Conservation (phyloP, 2,329 filamentous ascomycete species). For the Harringtonia lauricola region DNA sequence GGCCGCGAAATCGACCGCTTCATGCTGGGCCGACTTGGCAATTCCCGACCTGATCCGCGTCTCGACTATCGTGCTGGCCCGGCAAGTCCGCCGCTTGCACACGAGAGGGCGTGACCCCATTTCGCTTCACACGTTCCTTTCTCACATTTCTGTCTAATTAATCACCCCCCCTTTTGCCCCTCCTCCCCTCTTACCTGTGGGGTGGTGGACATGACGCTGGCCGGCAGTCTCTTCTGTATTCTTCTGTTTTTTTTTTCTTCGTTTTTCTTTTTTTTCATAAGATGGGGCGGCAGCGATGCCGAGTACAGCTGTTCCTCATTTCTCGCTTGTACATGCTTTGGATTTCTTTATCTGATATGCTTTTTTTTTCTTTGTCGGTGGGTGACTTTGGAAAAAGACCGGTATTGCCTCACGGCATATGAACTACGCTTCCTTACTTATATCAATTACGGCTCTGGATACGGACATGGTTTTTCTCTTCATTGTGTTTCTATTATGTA, state of each 20-base stretch:
- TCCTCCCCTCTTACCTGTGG: too few relatives aligned
- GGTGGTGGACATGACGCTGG: neutral
- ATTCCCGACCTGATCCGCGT: neutral
- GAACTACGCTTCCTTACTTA: conserved; percentile 2
- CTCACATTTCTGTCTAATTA: neutral
- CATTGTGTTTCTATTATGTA: neutral
- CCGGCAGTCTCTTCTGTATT: neutral
- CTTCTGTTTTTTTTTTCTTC: neutral
- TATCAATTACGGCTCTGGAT: conserved; percentile 2
- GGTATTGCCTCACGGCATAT: conserved; percentile 12
- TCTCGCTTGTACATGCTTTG: neutral
- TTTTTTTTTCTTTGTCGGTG: neutral
- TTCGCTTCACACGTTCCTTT: neutral
- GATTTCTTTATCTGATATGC: neutral
- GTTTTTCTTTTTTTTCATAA: neutral
- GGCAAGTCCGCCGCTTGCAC: neutral
- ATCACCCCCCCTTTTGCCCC: neutral
- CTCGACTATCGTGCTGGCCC: neutral
- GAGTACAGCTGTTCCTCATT: neutral
- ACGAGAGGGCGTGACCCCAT: neutral
- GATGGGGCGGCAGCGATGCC: conserved; percentile 8
- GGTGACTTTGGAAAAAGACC: conserved; percentile 8
- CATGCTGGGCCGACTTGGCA: conserved; percentile 38
- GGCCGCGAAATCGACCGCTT: conserved; percentile 40
- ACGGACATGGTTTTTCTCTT: neutral